phyloP scores from a whole-genome alignment of 129 eudicot genomes.

The Apium graveolens region DNA sequence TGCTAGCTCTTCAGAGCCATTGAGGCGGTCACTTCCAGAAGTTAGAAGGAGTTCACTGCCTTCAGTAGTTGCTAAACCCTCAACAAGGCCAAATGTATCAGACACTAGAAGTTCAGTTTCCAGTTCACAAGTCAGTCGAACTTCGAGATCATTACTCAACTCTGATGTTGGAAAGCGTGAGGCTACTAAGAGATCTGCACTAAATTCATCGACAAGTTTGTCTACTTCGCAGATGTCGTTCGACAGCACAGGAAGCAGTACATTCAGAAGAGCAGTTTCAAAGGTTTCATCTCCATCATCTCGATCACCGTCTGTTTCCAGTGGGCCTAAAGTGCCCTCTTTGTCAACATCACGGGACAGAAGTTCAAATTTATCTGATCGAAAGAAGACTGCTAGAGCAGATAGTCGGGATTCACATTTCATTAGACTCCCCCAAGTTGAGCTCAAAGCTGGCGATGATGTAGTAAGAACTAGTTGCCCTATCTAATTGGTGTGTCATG shows the following conservation, averaged over 20 bases:
- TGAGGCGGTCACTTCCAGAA: slow-evolving; percentile 77
- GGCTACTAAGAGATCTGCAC: slow-evolving; percentile 24
- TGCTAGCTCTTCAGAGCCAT: slow-evolving; percentile 33
- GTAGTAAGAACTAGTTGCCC: slow-evolving; percentile 46
- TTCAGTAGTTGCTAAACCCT: slow-evolving; percentile 34
- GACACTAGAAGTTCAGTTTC: slow-evolving; percentile 41
- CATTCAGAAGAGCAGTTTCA: slow-evolving; percentile 33
- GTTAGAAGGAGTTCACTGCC: slow-evolving; percentile 43
- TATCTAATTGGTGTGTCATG: neutral
- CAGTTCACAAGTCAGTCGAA: slow-evolving; percentile 45
- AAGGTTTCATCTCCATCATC: slow-evolving; percentile 47
- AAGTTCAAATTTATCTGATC: slow-evolving; percentile 50
- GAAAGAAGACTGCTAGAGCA: slow-evolving; percentile 49
- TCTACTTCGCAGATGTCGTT: slow-evolving; percentile 58
- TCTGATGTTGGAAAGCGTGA: slow-evolving; percentile 40
- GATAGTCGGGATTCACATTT: slow-evolving; percentile 72
- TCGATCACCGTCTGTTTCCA: slow-evolving; percentile 52
- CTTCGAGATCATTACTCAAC: slow-evolving; percentile 37
- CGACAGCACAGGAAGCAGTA: slow-evolving; percentile 56
- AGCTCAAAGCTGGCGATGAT: slow-evolving; percentile 88
- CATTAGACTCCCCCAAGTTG: slow-evolving; percentile 92
- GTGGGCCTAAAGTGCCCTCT: slow-evolving; percentile 47
- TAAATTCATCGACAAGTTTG: slow-evolving; percentile 37
- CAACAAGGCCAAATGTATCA: slow-evolving; percentile 25
- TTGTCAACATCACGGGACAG: slow-evolving; percentile 50